These are phyloP conservation scores for Verticillium zaregamsianum DNA, from an alignment of 2,329 filamentous ascomycete species.

Conservation along the genomic window DNA sequence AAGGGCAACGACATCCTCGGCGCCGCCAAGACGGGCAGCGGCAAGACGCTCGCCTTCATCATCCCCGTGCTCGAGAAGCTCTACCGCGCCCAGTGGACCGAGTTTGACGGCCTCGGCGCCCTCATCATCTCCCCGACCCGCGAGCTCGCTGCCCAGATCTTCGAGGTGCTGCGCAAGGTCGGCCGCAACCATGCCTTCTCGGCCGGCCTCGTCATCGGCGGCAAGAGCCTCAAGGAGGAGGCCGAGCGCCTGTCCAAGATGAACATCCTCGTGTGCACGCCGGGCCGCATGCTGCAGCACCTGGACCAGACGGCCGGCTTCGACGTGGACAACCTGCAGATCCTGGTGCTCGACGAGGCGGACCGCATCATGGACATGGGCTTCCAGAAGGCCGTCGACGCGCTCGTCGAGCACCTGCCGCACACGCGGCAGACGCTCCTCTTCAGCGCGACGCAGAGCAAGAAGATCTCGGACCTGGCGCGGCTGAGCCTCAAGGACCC, in stretches of 20 bases:
- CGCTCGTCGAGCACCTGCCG: slow-evolving; percentile 87
- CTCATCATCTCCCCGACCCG: slow-evolving; percentile 91
- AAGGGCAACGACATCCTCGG: slow-evolving; percentile 86
- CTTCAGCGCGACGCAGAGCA: slow-evolving; percentile 95
- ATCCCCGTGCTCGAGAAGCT: slow-evolving; percentile 90
- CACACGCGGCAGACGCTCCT: slow-evolving; percentile 83
- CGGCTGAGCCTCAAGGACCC: slow-evolving; percentile 83
- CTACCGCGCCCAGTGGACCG: slow-evolving; percentile 83
- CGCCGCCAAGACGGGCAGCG: slow-evolving; percentile 91
- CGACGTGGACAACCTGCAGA: slow-evolving; percentile 84
- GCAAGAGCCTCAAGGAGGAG: slow-evolving; percentile 84
- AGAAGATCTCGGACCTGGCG: slow-evolving; percentile 86
- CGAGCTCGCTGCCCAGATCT: slow-evolving; percentile 94
- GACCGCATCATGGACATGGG: slow-evolving; percentile 98
- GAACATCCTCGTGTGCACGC: slow-evolving; percentile 97
- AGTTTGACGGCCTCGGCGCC: slow-evolving; percentile 85
- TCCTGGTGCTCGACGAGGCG: slow-evolving; percentile 91
- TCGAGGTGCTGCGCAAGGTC: slow-evolving; percentile 87
- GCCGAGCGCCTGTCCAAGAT: slow-evolving; percentile 80
- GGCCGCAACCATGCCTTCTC: slow-evolving; percentile 87
- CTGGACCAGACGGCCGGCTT: slow-evolving; percentile 89
- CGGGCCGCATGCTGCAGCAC: slow-evolving; percentile 92
- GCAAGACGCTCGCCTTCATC: slow-evolving; percentile 92
- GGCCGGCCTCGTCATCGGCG: slow-evolving; percentile 88
- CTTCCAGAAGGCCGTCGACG: slow-evolving; percentile 85